Evolutionary conservation across 2,329 filamentous ascomycete genomes (phyloP).

Genomic region (Bretziella fagacearum): DNA sequence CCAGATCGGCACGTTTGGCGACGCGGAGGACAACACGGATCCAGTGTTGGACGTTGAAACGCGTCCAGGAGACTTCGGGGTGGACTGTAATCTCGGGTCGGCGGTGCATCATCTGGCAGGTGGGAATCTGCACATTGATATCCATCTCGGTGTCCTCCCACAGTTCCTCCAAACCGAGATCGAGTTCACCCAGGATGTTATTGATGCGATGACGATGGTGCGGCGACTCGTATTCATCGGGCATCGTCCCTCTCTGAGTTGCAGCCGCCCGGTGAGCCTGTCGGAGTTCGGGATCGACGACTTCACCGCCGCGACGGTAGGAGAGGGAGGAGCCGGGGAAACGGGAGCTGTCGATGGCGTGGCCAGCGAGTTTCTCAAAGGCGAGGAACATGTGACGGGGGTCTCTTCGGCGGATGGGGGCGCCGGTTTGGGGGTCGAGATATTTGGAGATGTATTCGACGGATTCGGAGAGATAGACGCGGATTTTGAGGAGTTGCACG

Average conservation of each 20-base stretch:
- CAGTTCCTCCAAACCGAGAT: slow-evolving; percentile 50
- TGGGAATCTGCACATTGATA: slow-evolving; percentile 81
- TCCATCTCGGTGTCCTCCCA: slow-evolving; percentile 88
- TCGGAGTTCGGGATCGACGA: slow-evolving; percentile 34
- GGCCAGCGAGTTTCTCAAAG: slow-evolving; percentile 76
- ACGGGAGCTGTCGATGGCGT: slow-evolving; percentile 56
- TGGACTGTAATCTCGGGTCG: slow-evolving; percentile 51
- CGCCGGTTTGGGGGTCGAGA: slow-evolving; percentile 7
- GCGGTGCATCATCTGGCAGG: slow-evolving; percentile 69
- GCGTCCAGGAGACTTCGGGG: slow-evolving; percentile 84
- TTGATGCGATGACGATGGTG: slow-evolving; percentile 23
- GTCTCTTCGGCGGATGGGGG: slow-evolving; percentile 44
- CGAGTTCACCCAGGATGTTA: slow-evolving; percentile 68
- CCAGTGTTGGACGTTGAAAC: slow-evolving; percentile 90
- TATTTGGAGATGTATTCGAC: slow-evolving; percentile 63
- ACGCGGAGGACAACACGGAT: slow-evolving; percentile 70
- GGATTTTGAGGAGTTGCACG: slow-evolving; percentile 81
- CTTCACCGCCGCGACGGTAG: slow-evolving; percentile 45
- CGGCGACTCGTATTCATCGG: slow-evolving; percentile 20
- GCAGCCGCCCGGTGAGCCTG: slow-evolving; percentile 36
- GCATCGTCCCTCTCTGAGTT: slow-evolving; percentile 23
- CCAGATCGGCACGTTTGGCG: slow-evolving; percentile 63
- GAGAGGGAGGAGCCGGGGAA: slow-evolving; percentile 4
- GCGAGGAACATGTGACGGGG: slow-evolving; percentile 69
- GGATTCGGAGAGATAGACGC: slow-evolving; percentile 79